These are phyloP conservation scores for Pseudisothecium myosuroides DNA, from an alignment of 225 moss, liverwort and hornwort genomes.

Conservation along the genomic window DNA sequence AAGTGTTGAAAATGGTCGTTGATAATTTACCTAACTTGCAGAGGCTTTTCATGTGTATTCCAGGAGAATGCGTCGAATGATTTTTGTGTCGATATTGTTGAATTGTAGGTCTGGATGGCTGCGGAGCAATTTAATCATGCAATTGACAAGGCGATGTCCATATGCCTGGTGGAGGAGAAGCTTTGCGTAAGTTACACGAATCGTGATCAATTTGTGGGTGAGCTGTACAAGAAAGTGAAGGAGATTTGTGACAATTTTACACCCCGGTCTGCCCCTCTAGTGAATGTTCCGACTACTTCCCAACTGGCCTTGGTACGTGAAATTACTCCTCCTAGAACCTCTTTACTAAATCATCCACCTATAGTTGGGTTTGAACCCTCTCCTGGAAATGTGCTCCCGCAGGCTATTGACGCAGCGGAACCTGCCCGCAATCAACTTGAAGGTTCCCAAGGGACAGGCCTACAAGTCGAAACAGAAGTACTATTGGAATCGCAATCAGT, in stretches of 20 bases:
- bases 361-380: background rate
- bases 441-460: background rate
- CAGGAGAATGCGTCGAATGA: background rate
- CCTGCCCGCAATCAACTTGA: background rate
- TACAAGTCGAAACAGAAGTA: background rate
- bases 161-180: constrained; percentile 4
- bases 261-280: background rate
- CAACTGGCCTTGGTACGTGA: constrained; percentile 8
- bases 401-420: background rate
- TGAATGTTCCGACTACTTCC: background rate
- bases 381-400: background rate
- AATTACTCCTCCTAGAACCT: background rate
- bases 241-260: background rate
- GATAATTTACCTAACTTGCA: background rate
- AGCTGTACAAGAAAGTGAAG: constrained; percentile 6
- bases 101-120: constrained; percentile 36
- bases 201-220: constrained; percentile 4
- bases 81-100: background rate
- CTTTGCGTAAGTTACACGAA: background rate
- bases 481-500: background rate
- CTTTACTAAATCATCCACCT: background rate
- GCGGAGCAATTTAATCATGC: constrained; percentile 23
- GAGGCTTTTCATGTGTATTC: background rate
- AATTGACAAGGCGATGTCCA: constrained; percentile 17
- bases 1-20: background rate